Evolutionary conservation across 345 rosid genomes (phyloP).

Genomic region (Aquilaria sinensis): DNA sequence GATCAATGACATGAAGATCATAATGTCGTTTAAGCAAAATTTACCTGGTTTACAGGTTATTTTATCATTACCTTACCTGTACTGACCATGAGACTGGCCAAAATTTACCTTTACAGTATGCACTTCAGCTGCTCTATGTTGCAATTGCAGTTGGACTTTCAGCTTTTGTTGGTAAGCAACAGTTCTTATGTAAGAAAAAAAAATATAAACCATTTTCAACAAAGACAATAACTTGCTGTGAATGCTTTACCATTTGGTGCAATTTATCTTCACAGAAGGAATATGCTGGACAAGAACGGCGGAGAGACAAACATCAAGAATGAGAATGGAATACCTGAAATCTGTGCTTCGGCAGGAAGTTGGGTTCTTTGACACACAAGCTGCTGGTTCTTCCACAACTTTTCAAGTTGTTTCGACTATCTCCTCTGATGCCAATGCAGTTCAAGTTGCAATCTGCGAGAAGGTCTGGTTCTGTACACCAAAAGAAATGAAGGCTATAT

Average conservation of each 20-base stretch:
- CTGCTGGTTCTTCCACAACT: constrained; percentile 50
- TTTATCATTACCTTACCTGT: too few relatives aligned
- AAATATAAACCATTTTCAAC: not conserved
- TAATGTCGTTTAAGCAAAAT: too few relatives aligned
- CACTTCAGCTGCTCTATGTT: constrained; percentile 53
- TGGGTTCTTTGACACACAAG: constrained; percentile 60
- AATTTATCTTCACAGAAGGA: constrained; percentile 41
- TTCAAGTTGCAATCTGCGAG: constrained; percentile 62
- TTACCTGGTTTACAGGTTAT: too few relatives aligned
- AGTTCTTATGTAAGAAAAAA: not conserved
- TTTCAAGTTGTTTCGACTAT: constrained; percentile 55
- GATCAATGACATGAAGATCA: too few relatives aligned
- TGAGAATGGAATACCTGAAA: constrained; percentile 54
- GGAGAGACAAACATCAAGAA: constrained; percentile 59
- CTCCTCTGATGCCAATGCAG: constrained; percentile 55
- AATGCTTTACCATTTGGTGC: not conserved
- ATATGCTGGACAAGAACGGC: constrained; percentile 70
- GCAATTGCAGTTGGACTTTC: constrained; percentile 54
- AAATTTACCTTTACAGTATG: constrained; percentile 30
- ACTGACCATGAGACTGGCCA: not conserved
- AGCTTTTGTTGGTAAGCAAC: constrained; percentile 51
- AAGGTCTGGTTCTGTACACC: constrained; percentile 30
- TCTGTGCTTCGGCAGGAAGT: constrained; percentile 66
- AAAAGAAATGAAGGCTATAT: not conserved
- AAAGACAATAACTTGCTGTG: not conserved